These are phyloP conservation scores for Penicillium sclerotiorum DNA, from an alignment of 2,329 filamentous ascomycete species.

Conservation along the genomic window DNA sequence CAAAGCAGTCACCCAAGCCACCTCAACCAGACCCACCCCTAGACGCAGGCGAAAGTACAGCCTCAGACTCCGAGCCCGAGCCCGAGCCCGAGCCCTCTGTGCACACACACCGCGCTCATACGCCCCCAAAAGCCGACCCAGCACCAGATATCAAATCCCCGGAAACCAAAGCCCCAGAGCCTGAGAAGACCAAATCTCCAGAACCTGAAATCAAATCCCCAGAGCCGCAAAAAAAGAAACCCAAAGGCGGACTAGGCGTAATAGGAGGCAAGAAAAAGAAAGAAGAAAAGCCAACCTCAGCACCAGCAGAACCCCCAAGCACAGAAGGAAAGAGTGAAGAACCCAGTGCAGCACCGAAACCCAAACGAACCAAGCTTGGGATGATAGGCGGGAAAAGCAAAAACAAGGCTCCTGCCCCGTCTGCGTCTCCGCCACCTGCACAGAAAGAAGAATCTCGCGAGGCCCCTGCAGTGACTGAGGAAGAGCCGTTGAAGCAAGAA, in stretches of 20 bases:
- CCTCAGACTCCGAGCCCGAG: slow-evolving; percentile 9
- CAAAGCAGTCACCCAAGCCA: not conserved
- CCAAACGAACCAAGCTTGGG: slow-evolving; percentile 36
- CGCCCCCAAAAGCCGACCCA: not conserved
- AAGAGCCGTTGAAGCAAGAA: not conserved
- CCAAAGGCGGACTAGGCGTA: slow-evolving; percentile 12
- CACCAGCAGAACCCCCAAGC: not conserved
- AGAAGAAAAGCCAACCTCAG: slow-evolving; percentile 15
- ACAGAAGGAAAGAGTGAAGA: slow-evolving; percentile 1
- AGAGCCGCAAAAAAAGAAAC: too few relatives aligned
- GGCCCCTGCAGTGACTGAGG: not conserved
- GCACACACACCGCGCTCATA: not conserved
- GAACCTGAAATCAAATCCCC: slow-evolving; percentile 2
- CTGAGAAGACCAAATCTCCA: not conserved
- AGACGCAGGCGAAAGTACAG: slow-evolving; percentile 13
- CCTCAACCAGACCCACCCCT: not conserved
- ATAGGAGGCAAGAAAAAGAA: slow-evolving; percentile 24
- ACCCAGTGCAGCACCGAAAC: slow-evolving; percentile 12
- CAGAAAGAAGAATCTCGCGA: not conserved
- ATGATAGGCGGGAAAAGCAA: slow-evolving; percentile 37
- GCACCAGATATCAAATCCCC: slow-evolving; percentile 1
- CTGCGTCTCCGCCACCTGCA: not conserved
- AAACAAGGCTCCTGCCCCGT: slow-evolving; percentile 7
- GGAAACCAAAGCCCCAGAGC: not conserved
- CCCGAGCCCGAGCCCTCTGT: not conserved